phyloP scores from a whole-genome alignment of 805 yeast species.

The Wickerhamomyces canadensis region DNA sequence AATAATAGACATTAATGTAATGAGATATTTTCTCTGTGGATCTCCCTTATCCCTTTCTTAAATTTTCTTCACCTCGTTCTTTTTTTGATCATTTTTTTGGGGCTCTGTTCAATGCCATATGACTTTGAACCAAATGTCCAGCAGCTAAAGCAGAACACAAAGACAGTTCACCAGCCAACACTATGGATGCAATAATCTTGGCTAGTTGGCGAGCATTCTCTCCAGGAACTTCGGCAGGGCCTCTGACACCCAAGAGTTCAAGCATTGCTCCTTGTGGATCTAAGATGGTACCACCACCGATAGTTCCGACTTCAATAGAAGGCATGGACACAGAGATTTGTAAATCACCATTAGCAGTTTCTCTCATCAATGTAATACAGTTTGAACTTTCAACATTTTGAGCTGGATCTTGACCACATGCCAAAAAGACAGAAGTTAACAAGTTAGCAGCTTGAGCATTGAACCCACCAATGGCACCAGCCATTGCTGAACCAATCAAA shows the following conservation, averaged over 20 bases:
- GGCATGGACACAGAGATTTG: conserved; percentile 98
- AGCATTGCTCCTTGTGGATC: conserved; percentile 97
- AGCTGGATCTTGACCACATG: conserved; percentile 99
- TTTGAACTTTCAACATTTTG: conserved; percentile 97
- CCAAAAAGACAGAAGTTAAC: conserved; percentile 89
- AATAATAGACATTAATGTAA: too few relatives aligned
- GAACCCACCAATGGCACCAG: conserved; percentile 96
- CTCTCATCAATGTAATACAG: conserved; percentile 94
- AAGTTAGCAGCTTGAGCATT: conserved; percentile 98
- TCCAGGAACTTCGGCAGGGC: conserved; percentile 93
- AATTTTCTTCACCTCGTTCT: background rate
- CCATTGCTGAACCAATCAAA: conserved; percentile 95
- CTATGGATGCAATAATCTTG: conserved; percentile 87
- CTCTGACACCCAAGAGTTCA: conserved; percentile 89
- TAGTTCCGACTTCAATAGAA: conserved; percentile 96
- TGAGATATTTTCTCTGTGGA: too few relatives aligned
- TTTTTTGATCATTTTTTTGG: conserved; percentile 14
- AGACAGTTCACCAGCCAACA: conserved; percentile 92
- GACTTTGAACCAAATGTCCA: conserved; percentile 96
- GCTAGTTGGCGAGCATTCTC: conserved; percentile 93
- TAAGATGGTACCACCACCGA: conserved; percentile 97
- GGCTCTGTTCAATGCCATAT: conserved; percentile 87
- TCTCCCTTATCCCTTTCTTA: background rate
- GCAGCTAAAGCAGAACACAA: conserved; percentile 96
- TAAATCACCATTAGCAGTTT: conserved; percentile 68